Evolutionary conservation across 345 rosid genomes (phyloP), one percentile per base, ranked within the genome.

Genomic region (Citrus australasica): DNA sequence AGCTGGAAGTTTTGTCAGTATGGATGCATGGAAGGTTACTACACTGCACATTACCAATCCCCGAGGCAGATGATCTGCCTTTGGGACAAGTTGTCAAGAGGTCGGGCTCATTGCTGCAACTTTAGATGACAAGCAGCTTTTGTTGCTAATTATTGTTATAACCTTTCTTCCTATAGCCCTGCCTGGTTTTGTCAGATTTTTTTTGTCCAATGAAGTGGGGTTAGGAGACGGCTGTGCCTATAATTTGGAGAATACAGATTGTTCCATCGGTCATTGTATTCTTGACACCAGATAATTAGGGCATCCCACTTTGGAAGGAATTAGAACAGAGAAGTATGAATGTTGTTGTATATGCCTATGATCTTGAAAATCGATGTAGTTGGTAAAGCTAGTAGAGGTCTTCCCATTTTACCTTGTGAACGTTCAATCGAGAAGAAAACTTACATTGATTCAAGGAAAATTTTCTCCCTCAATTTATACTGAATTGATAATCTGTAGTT

Each of bases 1-100:
- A 94, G 80, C 81, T 89, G 92, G 98, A 96, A 96, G 80, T 96
- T 96, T 82, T 94, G 99, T 77, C 99, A 96, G 75, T 94, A 91
- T 24, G 98, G 97, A 65, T 96, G 98, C 86, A 88, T 95, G 88
- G 83, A 90, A 78, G 90, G 90, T 84, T 96, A 94, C 35, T 94
- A 83, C 83, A 90, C 99, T 0, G 97, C 98, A 17, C 99, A 92
- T 90, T 96, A 96, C 84, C 99, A 96, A 80, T 94, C 99, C 46
- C 98, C 95, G 0, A 85, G 93, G 79, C 99, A 96, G 86, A 96
- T 96, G 99, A 79, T 91, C 17, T 94, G 97, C 73, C 83, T 94
- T 51, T 96, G 98, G 98, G 91, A 94, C 84, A 89, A 96, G 85
- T 88, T 96, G 84, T 81, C 82, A 24, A 85, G 92, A 85, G 98